Base-by-base conservation (phyloP, 305 asterid genomes). In the Fraxinus nigra region DNA sequence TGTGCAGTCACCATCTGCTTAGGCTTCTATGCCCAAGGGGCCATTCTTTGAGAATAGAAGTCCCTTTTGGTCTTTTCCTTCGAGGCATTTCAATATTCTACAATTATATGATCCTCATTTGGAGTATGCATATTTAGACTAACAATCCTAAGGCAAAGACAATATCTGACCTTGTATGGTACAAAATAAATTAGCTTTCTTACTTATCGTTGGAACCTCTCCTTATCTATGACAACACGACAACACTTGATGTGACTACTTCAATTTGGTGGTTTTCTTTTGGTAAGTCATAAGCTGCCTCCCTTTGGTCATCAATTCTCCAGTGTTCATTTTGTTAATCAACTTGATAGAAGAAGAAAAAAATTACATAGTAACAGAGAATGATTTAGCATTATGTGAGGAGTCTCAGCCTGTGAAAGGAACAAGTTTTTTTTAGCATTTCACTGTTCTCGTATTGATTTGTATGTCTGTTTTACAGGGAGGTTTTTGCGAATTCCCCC, bases 401-500 rank as follows among this genome's bases (percentile, higher is more conserved):
- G 54, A 75, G 20, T 75, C 38, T 79, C 37, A 26, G 33, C 72
- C 3, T 72, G 32, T n/a, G 37, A 51, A n/a, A 6, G 61, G 78
- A 43, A 77, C 65, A n/a, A 4, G 74, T 14, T 48, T 10, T 40
- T 40, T 76, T 74, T 79, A 75, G 26, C 69, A 61, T 77, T 56
- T 24, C 51, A 75, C 76, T 80, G 51, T 75, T 85, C 75, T 51
- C 56, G 32, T 65, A 75, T 78, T 67, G 75, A 56, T 79, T 38
- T 67, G 46, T 59, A 54, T 81, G 10, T 82, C 72, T 85, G 67
- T 87, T 86, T 84, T 82, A 78, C 94, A 96, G 99, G 88, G 98
- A 91, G 73, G 93, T 96, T 73, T 91, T 96, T 86, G 83, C 92
- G 48, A 96, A 96, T 85, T 90, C 99, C 80, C 99, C 99, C 32